Evolutionary conservation across 139 green algal genomes (phyloP).

Genomic region (Coccomyxa sp.): DNA sequence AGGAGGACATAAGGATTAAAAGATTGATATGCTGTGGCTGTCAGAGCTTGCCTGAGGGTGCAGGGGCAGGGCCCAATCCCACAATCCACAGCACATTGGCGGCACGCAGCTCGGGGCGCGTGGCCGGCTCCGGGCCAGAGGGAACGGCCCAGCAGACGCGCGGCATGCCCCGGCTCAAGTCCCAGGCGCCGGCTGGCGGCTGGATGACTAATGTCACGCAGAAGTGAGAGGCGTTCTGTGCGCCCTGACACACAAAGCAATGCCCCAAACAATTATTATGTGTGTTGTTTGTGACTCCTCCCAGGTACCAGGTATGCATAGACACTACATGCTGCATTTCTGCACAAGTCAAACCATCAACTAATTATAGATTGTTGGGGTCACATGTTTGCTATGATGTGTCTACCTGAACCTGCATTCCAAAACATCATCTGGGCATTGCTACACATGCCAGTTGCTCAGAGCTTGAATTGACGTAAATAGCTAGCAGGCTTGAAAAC

Average conservation of each 20-base stretch:
- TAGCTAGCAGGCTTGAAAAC: background rate
- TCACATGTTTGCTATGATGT: no score
- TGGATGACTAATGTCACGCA: slow-evolving; percentile 61
- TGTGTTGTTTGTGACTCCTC: no score
- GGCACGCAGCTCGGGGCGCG: background rate
- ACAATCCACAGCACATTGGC: slow-evolving; percentile 47
- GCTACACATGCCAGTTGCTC: background rate
- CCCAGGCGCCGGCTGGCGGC: slow-evolving; percentile 29
- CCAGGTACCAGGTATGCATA: background rate
- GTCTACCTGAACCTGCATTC: no score
- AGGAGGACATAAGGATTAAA: no score
- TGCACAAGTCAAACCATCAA: background rate
- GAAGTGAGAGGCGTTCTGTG: slow-evolving; percentile 36
- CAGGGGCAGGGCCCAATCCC: slow-evolving; percentile 7
- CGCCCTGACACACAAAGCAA: no score
- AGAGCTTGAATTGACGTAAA: background rate
- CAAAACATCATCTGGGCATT: no score
- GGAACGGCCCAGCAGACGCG: slow-evolving; percentile 38
- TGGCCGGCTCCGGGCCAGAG: background rate
- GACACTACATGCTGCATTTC: background rate
- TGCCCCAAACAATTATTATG: no score
- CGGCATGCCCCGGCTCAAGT: slow-evolving; percentile 20
- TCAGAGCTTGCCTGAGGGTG: background rate
- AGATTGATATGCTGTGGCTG: no score
- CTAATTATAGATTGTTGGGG: no score